phyloP scores from a whole-genome alignment of 2,329 filamentous ascomycete species.

The Aspergillus clavatus region DNA sequence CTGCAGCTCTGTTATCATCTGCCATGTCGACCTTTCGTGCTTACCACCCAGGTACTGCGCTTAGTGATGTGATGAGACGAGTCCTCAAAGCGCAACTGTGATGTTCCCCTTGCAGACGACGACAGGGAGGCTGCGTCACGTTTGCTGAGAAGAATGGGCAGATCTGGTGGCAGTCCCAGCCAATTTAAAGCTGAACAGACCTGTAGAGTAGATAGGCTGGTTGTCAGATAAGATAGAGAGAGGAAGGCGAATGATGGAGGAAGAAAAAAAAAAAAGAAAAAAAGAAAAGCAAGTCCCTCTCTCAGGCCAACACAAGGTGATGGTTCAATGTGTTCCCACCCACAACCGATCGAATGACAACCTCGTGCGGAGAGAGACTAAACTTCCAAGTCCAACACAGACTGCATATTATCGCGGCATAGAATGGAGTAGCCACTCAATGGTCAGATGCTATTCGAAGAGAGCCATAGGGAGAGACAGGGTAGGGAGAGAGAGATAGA shows the following conservation, averaged over 20 bases:
- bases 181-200: neutral
- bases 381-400: too few relatives aligned
- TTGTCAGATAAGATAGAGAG: neutral
- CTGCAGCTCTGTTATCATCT: conserved; percentile 1
- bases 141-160: neutral
- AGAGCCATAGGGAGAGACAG: too few relatives aligned
- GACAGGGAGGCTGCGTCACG: too few relatives aligned
- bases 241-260: neutral
- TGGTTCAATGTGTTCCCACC: too few relatives aligned
- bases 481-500: too few relatives aligned
- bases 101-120: too few relatives aligned
- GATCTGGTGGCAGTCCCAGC: neutral
- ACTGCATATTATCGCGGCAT: neutral
- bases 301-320: neutral
- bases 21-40: neutral
- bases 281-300: neutral
- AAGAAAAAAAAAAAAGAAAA: too few relatives aligned
- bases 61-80: too few relatives aligned
- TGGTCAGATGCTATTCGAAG: neutral
- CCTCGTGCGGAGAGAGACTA: neutral
- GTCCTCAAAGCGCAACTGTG: too few relatives aligned
- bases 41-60: too few relatives aligned
- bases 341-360: neutral
- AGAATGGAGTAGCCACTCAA: neutral
- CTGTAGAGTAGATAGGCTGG: too few relatives aligned